Conservation (phyloP, 441 rosid species). For the Isatis lusitanica region DNA sequence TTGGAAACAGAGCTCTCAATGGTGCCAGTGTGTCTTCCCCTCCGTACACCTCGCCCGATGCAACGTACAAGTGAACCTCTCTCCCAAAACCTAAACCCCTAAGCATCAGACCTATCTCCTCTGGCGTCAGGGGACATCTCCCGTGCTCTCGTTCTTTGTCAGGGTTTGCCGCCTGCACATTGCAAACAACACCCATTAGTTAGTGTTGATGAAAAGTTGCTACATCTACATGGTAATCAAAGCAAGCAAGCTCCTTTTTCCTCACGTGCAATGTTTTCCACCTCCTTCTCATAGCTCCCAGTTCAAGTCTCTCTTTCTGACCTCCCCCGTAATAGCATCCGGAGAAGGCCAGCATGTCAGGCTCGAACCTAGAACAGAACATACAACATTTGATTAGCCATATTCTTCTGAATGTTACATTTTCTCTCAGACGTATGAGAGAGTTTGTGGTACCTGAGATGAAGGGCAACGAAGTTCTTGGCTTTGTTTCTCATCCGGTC, state of each 20-base stretch:
- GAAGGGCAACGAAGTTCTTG: conserved; percentile 61
- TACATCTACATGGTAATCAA: background rate
- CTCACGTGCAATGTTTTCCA: conserved; percentile 68
- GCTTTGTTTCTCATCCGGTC: conserved; percentile 58
- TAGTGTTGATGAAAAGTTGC: background rate
- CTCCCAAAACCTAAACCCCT: conserved; percentile 64
- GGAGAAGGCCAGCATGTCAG: conserved; percentile 73
- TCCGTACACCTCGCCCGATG: conserved; percentile 65
- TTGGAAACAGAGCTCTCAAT: conserved; percentile 59
- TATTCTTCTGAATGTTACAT: background rate
- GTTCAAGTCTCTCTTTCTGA: conserved; percentile 53
- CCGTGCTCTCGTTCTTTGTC: conserved; percentile 58
- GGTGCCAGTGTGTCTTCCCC: conserved; percentile 62
- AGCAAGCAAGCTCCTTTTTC: background rate
- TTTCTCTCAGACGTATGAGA: background rate
- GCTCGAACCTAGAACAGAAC: conserved; percentile 49
- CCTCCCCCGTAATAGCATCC: conserved; percentile 74
- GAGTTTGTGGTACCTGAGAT: conserved; percentile 50
- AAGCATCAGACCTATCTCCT: conserved; percentile 66
- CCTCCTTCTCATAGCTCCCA: conserved; percentile 57
- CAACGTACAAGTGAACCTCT: conserved; percentile 62
- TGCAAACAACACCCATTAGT: conserved; percentile 16
- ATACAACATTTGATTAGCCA: conserved; percentile 15
- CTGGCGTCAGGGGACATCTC: conserved; percentile 62
- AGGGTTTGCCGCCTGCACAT: conserved; percentile 51